Conservation (phyloP, 306 rosid genomes). For the Cicer bijugum region DNA sequence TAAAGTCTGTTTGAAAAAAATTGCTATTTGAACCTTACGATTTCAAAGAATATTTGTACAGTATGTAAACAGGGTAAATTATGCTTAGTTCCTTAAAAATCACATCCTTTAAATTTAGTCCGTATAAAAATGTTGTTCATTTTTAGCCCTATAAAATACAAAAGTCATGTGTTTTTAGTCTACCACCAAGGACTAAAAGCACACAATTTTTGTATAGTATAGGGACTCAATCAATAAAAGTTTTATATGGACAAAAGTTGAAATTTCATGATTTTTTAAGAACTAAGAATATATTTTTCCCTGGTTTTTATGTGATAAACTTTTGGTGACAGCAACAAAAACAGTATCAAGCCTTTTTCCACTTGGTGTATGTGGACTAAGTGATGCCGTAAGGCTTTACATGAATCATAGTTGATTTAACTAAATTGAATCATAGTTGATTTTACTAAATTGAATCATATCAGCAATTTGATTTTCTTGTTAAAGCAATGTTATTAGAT, state of each 20-base stretch:
- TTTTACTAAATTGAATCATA: neutral
- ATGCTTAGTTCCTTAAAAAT: neutral
- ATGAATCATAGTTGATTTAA: neutral
- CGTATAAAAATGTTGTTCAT: neutral
- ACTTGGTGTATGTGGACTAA: neutral
- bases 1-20: slow-evolving; percentile 17
- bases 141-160: neutral
- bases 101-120: neutral
- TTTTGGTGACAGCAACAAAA: neutral
- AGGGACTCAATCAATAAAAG: neutral
- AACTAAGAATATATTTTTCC: neutral
- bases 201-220: neutral
- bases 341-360: slow-evolving; percentile 14
- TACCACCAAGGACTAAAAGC: neutral
- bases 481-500: neutral
- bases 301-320: slow-evolving; percentile 20
- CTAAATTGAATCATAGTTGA: neutral
- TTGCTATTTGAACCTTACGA: slow-evolving; percentile 16
- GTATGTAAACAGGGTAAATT: neutral
- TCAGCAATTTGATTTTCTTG: neutral
- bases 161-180: neutral
- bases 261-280: neutral
- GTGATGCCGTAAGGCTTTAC: neutral
- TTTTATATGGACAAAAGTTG: neutral
- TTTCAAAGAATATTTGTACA: slow-evolving; percentile 33